phyloP scores from a whole-genome alignment of 495 filamentous ascomycete genomes.

The Aspergillus mulundensis region DNA sequence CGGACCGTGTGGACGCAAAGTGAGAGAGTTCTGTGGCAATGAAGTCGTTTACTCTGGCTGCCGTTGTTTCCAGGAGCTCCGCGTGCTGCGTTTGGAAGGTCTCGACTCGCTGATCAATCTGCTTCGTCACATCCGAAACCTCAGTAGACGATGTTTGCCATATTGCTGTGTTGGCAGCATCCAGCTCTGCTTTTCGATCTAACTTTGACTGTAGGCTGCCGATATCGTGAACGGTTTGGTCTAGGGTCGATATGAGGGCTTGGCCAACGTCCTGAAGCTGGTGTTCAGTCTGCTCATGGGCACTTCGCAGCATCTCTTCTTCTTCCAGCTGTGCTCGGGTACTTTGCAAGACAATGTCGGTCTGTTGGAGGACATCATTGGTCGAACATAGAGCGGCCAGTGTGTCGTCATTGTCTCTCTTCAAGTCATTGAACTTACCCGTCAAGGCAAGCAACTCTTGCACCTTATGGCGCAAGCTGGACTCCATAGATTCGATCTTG shows the following conservation, averaged over 20 bases:
- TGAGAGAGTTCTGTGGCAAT: constrained; percentile 67
- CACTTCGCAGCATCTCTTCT: constrained; percentile 73
- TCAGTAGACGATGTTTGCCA: constrained; percentile 75
- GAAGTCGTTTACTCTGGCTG: constrained; percentile 66
- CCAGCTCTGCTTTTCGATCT: constrained; percentile 75
- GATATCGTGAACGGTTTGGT: constrained; percentile 73
- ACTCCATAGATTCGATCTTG: constrained; percentile 89
- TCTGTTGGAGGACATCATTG: constrained; percentile 75
- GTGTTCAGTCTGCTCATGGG: constrained; percentile 81
- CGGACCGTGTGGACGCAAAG: constrained; percentile 58
- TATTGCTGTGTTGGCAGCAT: constrained; percentile 66
- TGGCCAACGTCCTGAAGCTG: constrained; percentile 66
- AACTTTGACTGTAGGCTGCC: constrained; percentile 78
- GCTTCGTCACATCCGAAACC: constrained; percentile 66
- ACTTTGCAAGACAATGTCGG: constrained; percentile 71
- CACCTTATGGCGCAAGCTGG: constrained; percentile 81
- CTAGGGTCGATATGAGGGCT: constrained; percentile 70
- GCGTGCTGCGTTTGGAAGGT: constrained; percentile 68
- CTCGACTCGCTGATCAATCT: constrained; percentile 69
- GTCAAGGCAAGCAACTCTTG: constrained; percentile 86
- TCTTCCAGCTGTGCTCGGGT: constrained; percentile 73
- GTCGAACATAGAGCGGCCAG: constrained; percentile 69
- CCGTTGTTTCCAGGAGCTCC: constrained; percentile 59
- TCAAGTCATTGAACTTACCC: constrained; percentile 76
- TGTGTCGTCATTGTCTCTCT: constrained; percentile 79